A percentile compares a stretch with the other conserved stretches of the same genome.
Evolutionary conservation across 176 grass and related monocot genomes (phyloP).

Genomic region (Rhynchospora tenuis): DNA sequence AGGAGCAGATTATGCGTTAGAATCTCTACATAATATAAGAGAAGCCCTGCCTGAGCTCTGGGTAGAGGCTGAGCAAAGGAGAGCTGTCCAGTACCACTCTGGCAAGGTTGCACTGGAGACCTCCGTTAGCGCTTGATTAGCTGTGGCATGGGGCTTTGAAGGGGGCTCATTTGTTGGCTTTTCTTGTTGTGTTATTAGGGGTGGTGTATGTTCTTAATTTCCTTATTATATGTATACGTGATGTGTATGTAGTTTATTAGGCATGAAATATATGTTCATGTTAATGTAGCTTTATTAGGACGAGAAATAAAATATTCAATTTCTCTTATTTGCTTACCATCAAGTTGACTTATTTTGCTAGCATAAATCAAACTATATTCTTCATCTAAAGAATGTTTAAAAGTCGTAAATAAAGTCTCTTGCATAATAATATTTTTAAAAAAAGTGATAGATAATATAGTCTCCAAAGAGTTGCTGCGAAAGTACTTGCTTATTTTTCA

Average conservation of each 20-base stretch:
- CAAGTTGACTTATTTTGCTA: no score
- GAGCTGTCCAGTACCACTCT: conserved; percentile 43
- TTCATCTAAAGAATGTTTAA: not conserved
- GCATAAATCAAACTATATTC: not conserved
- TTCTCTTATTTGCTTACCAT: not conserved
- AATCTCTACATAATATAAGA: conserved; percentile 84
- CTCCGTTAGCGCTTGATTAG: conserved; percentile 44
- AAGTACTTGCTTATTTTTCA: not conserved
- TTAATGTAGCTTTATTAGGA: conserved; percentile 15
- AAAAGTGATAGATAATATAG: not conserved
- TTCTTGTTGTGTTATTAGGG: not conserved
- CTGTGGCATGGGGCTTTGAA: not conserved
- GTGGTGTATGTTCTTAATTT: not conserved
- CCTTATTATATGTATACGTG: not conserved
- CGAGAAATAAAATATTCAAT: conserved; percentile 24
- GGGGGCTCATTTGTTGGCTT: conserved; percentile 3
- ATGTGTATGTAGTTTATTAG: conserved; percentile 7
- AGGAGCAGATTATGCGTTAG: conserved; percentile 78
- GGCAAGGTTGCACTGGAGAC: conserved; percentile 73
- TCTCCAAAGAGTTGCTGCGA: not conserved
- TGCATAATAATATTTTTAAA: no score
- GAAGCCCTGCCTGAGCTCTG: conserved; percentile 77
- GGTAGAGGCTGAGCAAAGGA: conserved; percentile 66
- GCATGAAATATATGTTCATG: conserved; percentile 21
- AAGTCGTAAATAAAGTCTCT: not conserved